Evolutionary conservation across 2,329 filamentous ascomycete genomes (phyloP), one percentile per base, ranked within the genome.

Genomic region (Eutypella sp.): DNA sequence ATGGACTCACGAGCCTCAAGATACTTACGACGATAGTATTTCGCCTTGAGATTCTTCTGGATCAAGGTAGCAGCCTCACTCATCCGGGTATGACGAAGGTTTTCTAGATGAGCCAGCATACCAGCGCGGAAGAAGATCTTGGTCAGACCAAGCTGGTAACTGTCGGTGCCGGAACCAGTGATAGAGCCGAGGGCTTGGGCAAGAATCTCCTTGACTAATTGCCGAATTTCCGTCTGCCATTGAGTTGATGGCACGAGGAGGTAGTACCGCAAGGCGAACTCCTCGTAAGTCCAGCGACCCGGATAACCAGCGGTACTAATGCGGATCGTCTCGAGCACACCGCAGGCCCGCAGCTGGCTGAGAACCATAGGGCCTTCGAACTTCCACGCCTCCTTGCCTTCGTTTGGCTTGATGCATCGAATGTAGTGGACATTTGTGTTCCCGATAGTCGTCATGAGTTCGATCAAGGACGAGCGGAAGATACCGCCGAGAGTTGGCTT

Each of bases 41-140:
- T 96, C 65, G 89, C 90, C 53, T 84, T 87, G 46, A 99, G 72
- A 62, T 99, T 99, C 83, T 99, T 99, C 69, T 99, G 93, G 46
- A 99, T 99, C 83, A 99, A 87, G 57, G 95, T 88, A 11, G 93
- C 93, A 56, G 91, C 95, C 55, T 90, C 87, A 64, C 95, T 97
- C 63, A 99, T 78, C 48, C 91, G 84, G 54, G 78, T 89, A 11
- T 93, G 96, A 48, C 93, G 84, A 54, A 96, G 76, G 56, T 96
- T 96, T 70, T 99, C 93, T 42, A 99, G 74, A 72, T 96, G 96
- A 6, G 93, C 93, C 58, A 99, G 84, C 93, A 99, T 99, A 67
- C 93, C 93, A 46, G 93, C 93, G 49, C 93, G 87, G 82, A 99
- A 99, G 74, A 99, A 99, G 64, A 99, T 96, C 74, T 99, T 99